These are phyloP conservation scores for Discostella pseudostelligera DNA, from an alignment of 108 stramenopile genomes.

Conservation along the genomic window DNA sequence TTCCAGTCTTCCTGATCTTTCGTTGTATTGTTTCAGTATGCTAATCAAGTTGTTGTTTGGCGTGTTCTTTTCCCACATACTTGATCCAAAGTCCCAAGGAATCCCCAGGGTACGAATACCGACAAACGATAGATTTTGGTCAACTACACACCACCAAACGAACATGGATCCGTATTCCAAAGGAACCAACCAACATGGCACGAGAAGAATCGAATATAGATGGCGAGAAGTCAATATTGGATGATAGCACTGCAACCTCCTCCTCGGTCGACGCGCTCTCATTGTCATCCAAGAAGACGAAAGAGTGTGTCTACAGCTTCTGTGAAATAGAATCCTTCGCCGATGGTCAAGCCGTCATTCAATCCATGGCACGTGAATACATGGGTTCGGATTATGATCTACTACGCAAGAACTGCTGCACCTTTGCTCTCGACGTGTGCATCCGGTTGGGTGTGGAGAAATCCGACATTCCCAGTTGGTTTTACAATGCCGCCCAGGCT, in stretches of 20 bases:
- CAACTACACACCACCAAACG: constrained; percentile 42
- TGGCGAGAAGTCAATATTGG: neutral
- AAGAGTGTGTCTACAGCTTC: constrained; percentile 23
- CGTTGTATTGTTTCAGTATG: too few relatives aligned
- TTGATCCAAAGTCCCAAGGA: too few relatives aligned
- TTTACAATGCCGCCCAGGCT: constrained; percentile 64
- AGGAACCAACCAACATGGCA: neutral
- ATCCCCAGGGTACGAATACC: constrained; percentile 74
- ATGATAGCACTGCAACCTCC: neutral
- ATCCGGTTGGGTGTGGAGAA: constrained; percentile 64
- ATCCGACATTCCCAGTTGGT: constrained; percentile 83
- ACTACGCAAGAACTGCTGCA: constrained; percentile 81
- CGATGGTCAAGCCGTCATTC: constrained; percentile 62
- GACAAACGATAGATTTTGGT: constrained; percentile 75
- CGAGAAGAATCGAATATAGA: constrained; percentile 10
- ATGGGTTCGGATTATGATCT: constrained; percentile 78
- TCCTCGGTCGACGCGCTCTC: neutral
- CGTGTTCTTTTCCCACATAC: too few relatives aligned
- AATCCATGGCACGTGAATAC: constrained; percentile 71
- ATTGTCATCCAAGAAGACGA: neutral
- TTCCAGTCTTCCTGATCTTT: too few relatives aligned
- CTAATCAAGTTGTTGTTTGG: too few relatives aligned
- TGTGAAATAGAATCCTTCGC: constrained; percentile 48
- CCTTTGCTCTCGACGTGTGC: constrained; percentile 81
- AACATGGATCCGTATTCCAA: constrained; percentile 45